Base-by-base conservation (phyloP, 2,329 filamentous ascomycete species). In the Colletotrichum sp. region DNA sequence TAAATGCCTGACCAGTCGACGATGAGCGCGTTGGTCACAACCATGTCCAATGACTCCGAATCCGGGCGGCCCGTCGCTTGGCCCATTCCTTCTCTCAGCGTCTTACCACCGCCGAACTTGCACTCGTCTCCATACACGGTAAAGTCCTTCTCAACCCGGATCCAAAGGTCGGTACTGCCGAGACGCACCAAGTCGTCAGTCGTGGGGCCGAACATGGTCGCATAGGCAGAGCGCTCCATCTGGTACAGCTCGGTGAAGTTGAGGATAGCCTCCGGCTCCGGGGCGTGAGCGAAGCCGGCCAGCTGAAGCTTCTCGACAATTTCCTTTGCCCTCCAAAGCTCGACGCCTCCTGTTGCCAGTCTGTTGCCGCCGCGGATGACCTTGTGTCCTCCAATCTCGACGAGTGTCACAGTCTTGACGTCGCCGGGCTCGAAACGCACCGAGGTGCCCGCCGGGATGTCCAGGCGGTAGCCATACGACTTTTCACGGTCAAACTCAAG, bases 341-440 rank as follows among this genome's bases (percentile, higher is more conserved):
- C 93, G 8, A 98, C 91, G 60, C 84, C 85, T 0, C 96, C 96
- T 6, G 90, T 89, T 0, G 96, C 96, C 32, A 99, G 83, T 77
- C 88, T 89, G 84, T 98, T 99, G 64, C 96, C 96, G 39, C 96
- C 96, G 34, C 91, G 91, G 81, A 99, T 98, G 65, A 96, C 87
- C 82, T 92, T 92, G 80, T 93, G 89, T 1, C 96, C 96, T 6
- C 91, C 95, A 81, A 99, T 98, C 83, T 98, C 94, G 18, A 99
- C 96, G 8, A 98, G 89, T 1, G 92, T 95, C 18, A 98, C 95
- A 1, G 96, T 98, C 89, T 95, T 98, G 67, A 92, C 93, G 84
- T 98, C 96, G 68, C 96, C 96, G 0, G 96, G 96, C 87, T 99
- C 96, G 82, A 99, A 99, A 59, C 96, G 93, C 36, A 98, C 93